phyloP scores from a whole-genome alignment of 2,329 filamentous ascomycete genomes.

The Rutstroemia sp. region DNA sequence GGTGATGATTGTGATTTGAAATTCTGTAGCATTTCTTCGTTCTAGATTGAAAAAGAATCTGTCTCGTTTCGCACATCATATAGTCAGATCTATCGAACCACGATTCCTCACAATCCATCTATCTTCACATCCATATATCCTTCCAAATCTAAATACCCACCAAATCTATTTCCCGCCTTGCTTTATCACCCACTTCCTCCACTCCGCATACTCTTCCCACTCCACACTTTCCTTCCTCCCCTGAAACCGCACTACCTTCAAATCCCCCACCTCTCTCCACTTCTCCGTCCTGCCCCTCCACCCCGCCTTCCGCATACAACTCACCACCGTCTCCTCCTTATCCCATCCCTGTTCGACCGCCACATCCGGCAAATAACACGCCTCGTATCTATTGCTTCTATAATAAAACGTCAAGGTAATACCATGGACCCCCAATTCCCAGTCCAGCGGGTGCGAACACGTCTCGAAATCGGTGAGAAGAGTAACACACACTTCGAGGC shows the following conservation, averaged over 20 bases:
- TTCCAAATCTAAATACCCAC: background rate
- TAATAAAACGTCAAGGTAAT: conserved; percentile 79
- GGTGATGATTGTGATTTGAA: too few relatives aligned
- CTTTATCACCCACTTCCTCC: conserved; percentile 61
- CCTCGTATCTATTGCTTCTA: conserved; percentile 64
- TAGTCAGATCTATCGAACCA: too few relatives aligned
- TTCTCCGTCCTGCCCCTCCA: conserved; percentile 62
- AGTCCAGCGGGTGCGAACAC: conserved; percentile 67
- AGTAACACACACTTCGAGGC: conserved; percentile 62
- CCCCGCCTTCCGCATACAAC: conserved; percentile 89
- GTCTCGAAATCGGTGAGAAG: conserved; percentile 82
- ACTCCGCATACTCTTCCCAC: conserved; percentile 70
- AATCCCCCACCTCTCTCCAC: conserved; percentile 68
- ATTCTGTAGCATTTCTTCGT: too few relatives aligned
- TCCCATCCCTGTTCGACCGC: conserved; percentile 90
- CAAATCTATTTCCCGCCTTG: background rate
- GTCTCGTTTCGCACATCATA: too few relatives aligned
- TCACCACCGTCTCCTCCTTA: conserved; percentile 84
- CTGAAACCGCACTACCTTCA: conserved; percentile 73
- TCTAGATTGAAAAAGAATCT: too few relatives aligned
- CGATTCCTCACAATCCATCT: too few relatives aligned
- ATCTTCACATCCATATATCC: background rate
- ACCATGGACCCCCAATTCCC: conserved; percentile 80
- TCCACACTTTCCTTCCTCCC: conserved; percentile 67
- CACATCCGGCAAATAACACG: conserved; percentile 90